A percentile compares a stretch with the other conserved stretches of the same genome.
phyloP scores from a whole-genome alignment of 2,329 filamentous ascomycete species.

The Hypoxylon sp. region DNA sequence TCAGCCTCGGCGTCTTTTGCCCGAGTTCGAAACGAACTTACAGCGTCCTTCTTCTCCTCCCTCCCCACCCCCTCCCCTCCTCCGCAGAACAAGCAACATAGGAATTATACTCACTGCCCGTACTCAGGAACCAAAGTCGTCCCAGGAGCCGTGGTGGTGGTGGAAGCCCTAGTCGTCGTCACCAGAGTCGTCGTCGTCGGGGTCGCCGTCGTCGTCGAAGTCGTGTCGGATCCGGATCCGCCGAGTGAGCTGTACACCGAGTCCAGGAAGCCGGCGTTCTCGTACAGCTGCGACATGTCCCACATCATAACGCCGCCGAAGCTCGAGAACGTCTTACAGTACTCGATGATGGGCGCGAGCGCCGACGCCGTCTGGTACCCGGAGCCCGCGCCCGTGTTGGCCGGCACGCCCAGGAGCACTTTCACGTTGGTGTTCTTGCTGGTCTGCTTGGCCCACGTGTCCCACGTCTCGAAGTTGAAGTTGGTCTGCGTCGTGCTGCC shows the following conservation, averaged over 20 bases:
- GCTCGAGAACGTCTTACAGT: constrained; percentile 65
- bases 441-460: constrained; percentile 70
- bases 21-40: constrained; percentile 13
- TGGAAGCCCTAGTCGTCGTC: too few relatives aligned
- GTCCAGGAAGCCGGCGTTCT: constrained; percentile 68
- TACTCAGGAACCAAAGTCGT: constrained; percentile 50
- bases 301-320: constrained; percentile 78
- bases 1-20: background rate
- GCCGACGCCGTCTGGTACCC: constrained; percentile 65
- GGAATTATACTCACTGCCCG: constrained; percentile 48
- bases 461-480: constrained; percentile 74
- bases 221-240: constrained; percentile 25
- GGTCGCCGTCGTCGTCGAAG: constrained; percentile 35
- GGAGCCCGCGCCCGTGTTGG: constrained; percentile 63
- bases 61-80: too few relatives aligned
- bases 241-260: constrained; percentile 55
- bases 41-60: background rate
- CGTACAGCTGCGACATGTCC: constrained; percentile 72
- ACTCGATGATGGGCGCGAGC: constrained; percentile 64
- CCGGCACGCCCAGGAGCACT: constrained; percentile 71
- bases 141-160: constrained; percentile 32
- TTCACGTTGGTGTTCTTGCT: constrained; percentile 71
- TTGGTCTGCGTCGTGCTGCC: constrained; percentile 60
- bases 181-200: constrained; percentile 39
- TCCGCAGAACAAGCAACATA: constrained; percentile 1